Conservation (phyloP, 139 green algal genomes). For the Haematococcus lacustris region DNA sequence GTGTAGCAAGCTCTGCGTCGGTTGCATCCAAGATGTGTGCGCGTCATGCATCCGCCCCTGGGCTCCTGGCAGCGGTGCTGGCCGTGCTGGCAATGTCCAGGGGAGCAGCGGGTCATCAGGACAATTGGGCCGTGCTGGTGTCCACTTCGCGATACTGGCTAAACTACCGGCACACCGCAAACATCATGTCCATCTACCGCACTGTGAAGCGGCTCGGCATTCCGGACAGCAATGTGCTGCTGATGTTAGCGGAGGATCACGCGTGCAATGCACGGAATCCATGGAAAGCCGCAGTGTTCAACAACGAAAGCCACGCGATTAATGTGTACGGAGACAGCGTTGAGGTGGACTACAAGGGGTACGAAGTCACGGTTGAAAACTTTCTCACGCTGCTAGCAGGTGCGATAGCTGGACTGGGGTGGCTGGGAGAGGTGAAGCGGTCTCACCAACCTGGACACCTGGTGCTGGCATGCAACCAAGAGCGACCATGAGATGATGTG, state of each 20-base stretch:
- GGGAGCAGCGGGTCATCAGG: too few relatives aligned
- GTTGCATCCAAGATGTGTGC: too few relatives aligned
- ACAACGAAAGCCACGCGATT: conserved; percentile 45
- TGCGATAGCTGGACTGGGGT: conserved; percentile 9
- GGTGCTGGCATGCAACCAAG: neutral
- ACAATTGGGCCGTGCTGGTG: conserved; percentile 83
- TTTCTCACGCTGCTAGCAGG: conserved; percentile 83
- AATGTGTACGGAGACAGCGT: conserved; percentile 78
- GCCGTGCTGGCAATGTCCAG: too few relatives aligned
- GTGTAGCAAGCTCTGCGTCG: too few relatives aligned
- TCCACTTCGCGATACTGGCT: conserved; percentile 69
- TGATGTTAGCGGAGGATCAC: conserved; percentile 89
- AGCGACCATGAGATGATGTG: neutral
- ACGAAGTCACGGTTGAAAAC: conserved; percentile 82
- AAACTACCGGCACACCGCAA: conserved; percentile 81
- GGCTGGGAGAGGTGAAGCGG: neutral
- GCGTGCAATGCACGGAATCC: conserved; percentile 85
- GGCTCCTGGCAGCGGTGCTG: too few relatives aligned
- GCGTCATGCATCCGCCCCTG: too few relatives aligned
- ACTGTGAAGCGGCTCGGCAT: conserved; percentile 80
- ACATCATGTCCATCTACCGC: conserved; percentile 72
- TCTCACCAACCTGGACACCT: neutral
- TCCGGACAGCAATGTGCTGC: conserved; percentile 86
- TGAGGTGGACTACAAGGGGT: conserved; percentile 85
- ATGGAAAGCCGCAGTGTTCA: conserved; percentile 58